Evolutionary conservation across 169 alveolate species (phyloP).

Genomic region (Plasmodium cynomolgi): DNA sequence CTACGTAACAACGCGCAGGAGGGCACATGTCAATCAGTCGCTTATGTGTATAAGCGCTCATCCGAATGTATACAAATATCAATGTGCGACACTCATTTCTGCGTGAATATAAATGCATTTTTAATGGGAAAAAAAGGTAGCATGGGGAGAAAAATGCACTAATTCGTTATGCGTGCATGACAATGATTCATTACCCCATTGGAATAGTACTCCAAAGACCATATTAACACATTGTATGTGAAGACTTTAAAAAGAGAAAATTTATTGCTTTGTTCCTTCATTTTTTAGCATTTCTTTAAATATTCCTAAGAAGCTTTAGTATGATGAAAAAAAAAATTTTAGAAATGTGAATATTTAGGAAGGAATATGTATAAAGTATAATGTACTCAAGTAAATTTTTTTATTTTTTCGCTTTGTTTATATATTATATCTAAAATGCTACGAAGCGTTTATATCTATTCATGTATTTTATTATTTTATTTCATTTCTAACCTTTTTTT

Average conservation of each 20-base stretch:
- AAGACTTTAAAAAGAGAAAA: constrained; percentile 13
- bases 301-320: not conserved
- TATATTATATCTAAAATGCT: not conserved
- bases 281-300: not conserved
- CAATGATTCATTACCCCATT: not conserved
- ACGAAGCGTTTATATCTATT: not conserved
- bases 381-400: not conserved
- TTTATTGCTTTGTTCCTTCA: constrained; percentile 2
- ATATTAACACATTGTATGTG: constrained; percentile 6
- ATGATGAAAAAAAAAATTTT: not conserved
- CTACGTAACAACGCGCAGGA: no score
- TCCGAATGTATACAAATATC: no score
- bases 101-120: not conserved
- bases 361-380: not conserved
- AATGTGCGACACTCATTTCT: not conserved
- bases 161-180: not conserved
- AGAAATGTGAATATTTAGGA: not conserved
- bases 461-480: not conserved
- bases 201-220: constrained; percentile 5
- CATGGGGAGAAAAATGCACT: not conserved
- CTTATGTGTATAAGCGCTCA: no score
- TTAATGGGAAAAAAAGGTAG: not conserved
- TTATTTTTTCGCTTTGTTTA: not conserved
- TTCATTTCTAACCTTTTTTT: not conserved
- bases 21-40: no score